A percentile compares a stretch with the other conserved stretches of the same genome.
These are phyloP conservation scores for Euphorbia celastroides DNA, from an alignment of 441 rosid species.

Conservation along the genomic window DNA sequence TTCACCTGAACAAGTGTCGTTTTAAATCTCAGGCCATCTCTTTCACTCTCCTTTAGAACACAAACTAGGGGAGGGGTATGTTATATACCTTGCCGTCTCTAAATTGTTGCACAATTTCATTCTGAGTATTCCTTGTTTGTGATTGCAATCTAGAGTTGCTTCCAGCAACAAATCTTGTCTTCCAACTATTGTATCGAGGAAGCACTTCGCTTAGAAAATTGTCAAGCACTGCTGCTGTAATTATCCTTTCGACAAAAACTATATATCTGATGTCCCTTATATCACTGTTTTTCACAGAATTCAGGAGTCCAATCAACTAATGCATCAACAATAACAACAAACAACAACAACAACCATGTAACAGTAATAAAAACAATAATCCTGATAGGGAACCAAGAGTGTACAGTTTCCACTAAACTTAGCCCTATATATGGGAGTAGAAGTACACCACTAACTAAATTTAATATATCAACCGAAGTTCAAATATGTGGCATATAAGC, in stretches of 20 bases:
- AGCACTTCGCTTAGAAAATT: constrained; percentile 54
- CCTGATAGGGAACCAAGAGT: not conserved
- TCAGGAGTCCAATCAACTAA: not conserved
- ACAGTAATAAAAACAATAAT: not conserved
- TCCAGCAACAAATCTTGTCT: constrained; percentile 68
- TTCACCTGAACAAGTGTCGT: constrained; percentile 52
- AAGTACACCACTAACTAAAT: not conserved
- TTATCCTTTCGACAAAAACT: constrained; percentile 82
- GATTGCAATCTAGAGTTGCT: constrained; percentile 47
- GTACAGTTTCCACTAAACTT: not conserved
- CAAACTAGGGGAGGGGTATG: no score
- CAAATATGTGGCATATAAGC: constrained; percentile 6
- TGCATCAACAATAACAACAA: no score
- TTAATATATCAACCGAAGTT: not conserved
- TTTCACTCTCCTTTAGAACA: not conserved
- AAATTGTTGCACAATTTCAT: constrained; percentile 81
- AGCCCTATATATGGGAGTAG: not conserved
- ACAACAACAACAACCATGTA: no score
- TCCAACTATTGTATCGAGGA: constrained; percentile 54
- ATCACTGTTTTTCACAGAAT: not conserved
- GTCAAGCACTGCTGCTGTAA: constrained; percentile 58
- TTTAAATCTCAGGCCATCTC: constrained; percentile 5
- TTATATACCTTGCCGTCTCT: constrained; percentile 51
- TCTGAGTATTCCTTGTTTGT: constrained; percentile 67
- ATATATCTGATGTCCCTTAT: constrained; percentile 58